Conservation (phyloP, 2,329 filamentous ascomycete species). For the Penicillium concentricum region DNA sequence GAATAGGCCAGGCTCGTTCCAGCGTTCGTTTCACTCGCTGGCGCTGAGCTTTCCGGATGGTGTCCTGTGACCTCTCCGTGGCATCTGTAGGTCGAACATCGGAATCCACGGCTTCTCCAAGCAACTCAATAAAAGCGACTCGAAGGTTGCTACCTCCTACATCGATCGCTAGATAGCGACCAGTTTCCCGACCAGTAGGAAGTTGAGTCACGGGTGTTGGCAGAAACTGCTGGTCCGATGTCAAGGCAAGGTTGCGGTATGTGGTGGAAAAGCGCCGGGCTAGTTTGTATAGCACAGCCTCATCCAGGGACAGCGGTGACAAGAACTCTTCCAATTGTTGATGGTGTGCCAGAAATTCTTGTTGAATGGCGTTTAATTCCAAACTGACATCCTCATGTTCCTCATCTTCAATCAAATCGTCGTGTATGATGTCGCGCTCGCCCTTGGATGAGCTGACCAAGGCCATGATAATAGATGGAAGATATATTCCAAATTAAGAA, state of each 20-base stretch:
- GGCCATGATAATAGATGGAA: conserved; percentile 20
- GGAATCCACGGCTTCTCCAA: conserved; percentile 44
- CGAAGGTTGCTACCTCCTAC: conserved; percentile 58
- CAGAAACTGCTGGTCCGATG: conserved; percentile 48
- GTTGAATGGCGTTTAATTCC: conserved; percentile 30
- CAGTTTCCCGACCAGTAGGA: conserved; percentile 53
- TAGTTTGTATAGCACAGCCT: conserved; percentile 45
- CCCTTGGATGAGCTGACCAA: conserved; percentile 26
- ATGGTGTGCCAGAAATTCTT: conserved; percentile 33
- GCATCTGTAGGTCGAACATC: conserved; percentile 32
- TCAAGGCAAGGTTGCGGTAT: conserved; percentile 45
- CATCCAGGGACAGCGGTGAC: conserved; percentile 41
- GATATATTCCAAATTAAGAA: background rate
- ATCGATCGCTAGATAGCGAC: conserved; percentile 57
- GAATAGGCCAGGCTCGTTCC: conserved; percentile 55
- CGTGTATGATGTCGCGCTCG: conserved; percentile 29
- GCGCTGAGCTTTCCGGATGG: conserved; percentile 46
- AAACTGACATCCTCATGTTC: conserved; percentile 35
- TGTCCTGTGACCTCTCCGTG: conserved; percentile 43
- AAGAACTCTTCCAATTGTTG: conserved; percentile 42
- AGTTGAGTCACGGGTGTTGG: conserved; percentile 49
- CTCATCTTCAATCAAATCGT: conserved; percentile 33
- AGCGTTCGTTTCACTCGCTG: conserved; percentile 49
- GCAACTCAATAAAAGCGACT: conserved; percentile 56
- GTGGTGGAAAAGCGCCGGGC: conserved; percentile 48